Conservation (phyloP, 352 stramenopile species). For the Thraustochytrium striatum region DNA sequence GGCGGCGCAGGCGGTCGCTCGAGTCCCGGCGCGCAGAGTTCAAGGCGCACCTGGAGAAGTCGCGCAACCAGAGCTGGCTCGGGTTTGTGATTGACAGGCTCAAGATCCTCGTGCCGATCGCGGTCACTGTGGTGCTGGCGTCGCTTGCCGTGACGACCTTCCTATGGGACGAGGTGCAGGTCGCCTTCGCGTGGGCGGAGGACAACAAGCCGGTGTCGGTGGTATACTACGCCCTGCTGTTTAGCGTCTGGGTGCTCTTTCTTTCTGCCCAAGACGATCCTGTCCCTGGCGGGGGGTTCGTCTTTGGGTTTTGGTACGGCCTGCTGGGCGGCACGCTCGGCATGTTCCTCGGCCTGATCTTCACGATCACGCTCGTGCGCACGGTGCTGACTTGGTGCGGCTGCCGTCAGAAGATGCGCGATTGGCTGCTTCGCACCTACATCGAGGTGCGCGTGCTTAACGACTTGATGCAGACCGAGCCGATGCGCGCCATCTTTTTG, state of each 20-base stretch:
- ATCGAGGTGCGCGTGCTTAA: background rate
- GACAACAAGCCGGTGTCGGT: background rate
- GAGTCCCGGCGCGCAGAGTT: too few species aligned
- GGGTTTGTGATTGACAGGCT: background rate
- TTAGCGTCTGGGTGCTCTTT: background rate
- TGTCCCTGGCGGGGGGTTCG: too few species aligned
- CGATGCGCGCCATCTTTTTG: background rate
- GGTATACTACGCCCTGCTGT: background rate
- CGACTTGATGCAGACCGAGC: background rate
- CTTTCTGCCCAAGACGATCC: too few species aligned
- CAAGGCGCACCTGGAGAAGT: background rate
- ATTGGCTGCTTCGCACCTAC: background rate
- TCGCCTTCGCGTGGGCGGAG: background rate
- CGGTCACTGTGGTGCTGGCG: background rate
- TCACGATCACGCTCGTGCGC: background rate
- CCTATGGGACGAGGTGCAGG: background rate
- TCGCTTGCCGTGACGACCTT: background rate
- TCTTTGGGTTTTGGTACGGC: background rate
- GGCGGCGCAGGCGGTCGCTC: too few species aligned
- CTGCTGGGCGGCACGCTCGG: background rate
- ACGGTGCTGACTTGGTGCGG: constrained; percentile 3
- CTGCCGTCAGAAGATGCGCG: background rate
- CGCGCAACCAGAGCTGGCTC: background rate
- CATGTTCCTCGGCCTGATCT: background rate
- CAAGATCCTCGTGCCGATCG: background rate